A percentile compares a stretch with the other conserved stretches of the same genome.
Conservation (phyloP, 306 rosid genomes). For the Cucurbita pepo region DNA sequence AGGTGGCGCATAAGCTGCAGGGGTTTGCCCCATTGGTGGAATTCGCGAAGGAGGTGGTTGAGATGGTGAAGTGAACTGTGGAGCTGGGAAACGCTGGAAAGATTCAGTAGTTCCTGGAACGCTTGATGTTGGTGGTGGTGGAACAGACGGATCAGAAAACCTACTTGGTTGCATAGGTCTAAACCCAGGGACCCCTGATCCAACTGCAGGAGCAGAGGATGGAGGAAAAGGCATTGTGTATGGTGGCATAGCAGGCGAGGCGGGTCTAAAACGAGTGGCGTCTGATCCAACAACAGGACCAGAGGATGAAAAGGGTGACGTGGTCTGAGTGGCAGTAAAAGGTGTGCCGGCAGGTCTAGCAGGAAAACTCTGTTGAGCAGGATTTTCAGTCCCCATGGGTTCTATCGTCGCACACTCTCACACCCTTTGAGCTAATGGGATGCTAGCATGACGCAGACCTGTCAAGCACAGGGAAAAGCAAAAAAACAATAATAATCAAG, state of each 20-base stretch:
- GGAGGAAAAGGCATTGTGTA: conserved; percentile 29
- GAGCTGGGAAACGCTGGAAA: conserved; percentile 42
- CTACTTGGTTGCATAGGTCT: conserved; percentile 46
- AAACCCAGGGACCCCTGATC: conserved; percentile 42
- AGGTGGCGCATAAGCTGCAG: conserved; percentile 28
- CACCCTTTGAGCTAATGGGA: background rate
- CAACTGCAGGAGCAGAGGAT: conserved; percentile 20
- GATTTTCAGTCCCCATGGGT: conserved; percentile 76
- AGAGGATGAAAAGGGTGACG: conserved; percentile 54
- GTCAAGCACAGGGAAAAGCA: background rate
- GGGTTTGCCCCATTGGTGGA: conserved; percentile 38
- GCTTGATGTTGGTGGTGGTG: conserved; percentile 40
- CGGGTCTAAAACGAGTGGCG: conserved; percentile 32
- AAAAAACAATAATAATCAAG: background rate
- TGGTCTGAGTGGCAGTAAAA: conserved; percentile 32
- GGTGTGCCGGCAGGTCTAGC: conserved; percentile 49
- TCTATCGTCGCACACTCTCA: conserved; percentile 9
- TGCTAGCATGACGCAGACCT: conserved; percentile 10
- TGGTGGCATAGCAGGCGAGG: conserved; percentile 37
- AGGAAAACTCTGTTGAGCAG: conserved; percentile 53
- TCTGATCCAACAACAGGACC: conserved; percentile 63
- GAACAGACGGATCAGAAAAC: conserved; percentile 68
- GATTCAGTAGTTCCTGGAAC: conserved; percentile 30
- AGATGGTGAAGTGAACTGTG: conserved; percentile 31
- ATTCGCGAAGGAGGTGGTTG: conserved; percentile 26